Conservation (phyloP, 345 rosid species). For the Litchi chinensis region DNA sequence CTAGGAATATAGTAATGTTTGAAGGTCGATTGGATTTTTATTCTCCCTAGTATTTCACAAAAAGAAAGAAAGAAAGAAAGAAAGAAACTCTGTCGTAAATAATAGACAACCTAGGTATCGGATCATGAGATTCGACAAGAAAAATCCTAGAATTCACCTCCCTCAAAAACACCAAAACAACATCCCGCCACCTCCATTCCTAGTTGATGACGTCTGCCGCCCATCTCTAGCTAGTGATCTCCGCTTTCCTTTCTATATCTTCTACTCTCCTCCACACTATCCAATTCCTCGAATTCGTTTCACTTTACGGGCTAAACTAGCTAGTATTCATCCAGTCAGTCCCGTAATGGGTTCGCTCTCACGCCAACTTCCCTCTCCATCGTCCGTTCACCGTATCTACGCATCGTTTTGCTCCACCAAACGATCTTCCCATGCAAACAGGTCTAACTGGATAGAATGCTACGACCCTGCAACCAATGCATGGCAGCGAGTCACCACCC, state of each 20-base stretch:
- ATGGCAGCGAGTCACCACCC: slow-evolving; percentile 36
- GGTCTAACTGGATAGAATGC: slow-evolving; percentile 51
- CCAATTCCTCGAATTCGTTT: slow-evolving; percentile 11
- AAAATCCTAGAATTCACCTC: slow-evolving; percentile 17
- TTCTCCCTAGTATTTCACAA: slow-evolving; percentile 4
- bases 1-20: background rate
- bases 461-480: slow-evolving; percentile 37
- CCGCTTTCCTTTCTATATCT: slow-evolving; percentile 15
- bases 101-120: background rate
- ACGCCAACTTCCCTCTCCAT: slow-evolving; percentile 10
- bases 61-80: too few species aligned
- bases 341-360: slow-evolving; percentile 35
- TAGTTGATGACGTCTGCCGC: slow-evolving; percentile 5
- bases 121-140: slow-evolving; percentile 13
- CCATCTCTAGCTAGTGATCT: slow-evolving; percentile 3
- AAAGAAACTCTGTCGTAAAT: background rate
- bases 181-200: background rate
- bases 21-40: background rate
- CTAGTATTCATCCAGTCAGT: background rate
- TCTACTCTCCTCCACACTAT: background rate
- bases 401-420: slow-evolving; percentile 40
- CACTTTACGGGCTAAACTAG: background rate
- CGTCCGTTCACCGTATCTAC: slow-evolving; percentile 26
- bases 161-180: background rate
- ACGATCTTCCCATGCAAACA: background rate